These are phyloP conservation scores for Sphagnurus paluster DNA, from an alignment of 1,284 basidiomycete species.

Conservation along the genomic window DNA sequence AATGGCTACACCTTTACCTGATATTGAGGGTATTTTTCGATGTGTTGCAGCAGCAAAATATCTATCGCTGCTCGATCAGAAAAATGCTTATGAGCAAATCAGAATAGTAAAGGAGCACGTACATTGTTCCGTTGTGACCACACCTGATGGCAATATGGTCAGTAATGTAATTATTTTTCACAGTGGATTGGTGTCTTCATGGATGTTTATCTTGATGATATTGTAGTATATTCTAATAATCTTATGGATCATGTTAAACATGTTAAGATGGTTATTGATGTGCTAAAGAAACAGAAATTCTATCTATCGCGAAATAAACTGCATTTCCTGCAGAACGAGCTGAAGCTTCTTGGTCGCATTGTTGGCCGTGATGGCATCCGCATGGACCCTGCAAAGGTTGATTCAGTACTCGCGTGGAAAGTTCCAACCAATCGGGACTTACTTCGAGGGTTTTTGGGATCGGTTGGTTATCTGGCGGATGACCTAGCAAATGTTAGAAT, in stretches of 20 bases:
- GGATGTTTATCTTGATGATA: slow-evolving; percentile 32
- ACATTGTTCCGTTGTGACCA: slow-evolving; percentile 20
- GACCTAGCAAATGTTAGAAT: background rate
- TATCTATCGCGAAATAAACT: slow-evolving; percentile 21
- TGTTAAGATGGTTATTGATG: slow-evolving; percentile 28
- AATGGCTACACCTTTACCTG: slow-evolving; percentile 18
- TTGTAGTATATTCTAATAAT: slow-evolving; percentile 34
- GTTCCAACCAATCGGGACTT: background rate
- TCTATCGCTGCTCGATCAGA: slow-evolving; percentile 27
- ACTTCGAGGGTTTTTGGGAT: background rate
- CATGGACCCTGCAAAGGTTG: slow-evolving; percentile 1
- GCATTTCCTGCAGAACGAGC: background rate
- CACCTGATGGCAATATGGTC: slow-evolving; percentile 33
- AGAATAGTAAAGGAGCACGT: slow-evolving; percentile 32
- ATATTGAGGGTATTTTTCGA: slow-evolving; percentile 10
- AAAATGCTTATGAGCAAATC: slow-evolving; percentile 38
- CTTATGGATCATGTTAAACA: slow-evolving; percentile 33
- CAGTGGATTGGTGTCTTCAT: slow-evolving; percentile 24
- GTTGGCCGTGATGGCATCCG: slow-evolving; percentile 27
- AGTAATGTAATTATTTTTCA: slow-evolving; percentile 31
- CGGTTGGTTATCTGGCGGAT: background rate
- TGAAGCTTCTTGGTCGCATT: slow-evolving; percentile 29
- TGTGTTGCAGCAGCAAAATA: slow-evolving; percentile 23
- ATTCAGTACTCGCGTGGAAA: background rate
- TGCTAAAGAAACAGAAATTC: slow-evolving; percentile 16